A percentile compares a stretch with the other conserved stretches of the same genome.
Conservation (phyloP, 371 early-diverging fungal species). For the Massospora cicadina region DNA sequence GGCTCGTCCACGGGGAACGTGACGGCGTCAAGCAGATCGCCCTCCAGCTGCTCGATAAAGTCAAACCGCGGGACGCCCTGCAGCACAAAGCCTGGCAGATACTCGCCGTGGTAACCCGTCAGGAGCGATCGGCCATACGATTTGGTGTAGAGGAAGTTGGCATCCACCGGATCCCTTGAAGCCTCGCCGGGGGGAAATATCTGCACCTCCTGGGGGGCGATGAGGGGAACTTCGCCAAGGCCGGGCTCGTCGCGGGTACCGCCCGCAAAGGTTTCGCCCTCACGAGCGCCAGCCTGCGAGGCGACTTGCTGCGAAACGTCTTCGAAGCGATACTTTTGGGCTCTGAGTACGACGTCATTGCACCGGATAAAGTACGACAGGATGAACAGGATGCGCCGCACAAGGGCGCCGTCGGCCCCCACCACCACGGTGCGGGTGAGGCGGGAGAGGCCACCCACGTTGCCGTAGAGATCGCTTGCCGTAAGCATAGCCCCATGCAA, state of each 20-base stretch:
- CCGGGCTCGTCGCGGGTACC: slow-evolving; percentile 2
- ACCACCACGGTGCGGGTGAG: slow-evolving; percentile 37
- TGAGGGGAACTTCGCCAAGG: neutral
- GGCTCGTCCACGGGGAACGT: slow-evolving; percentile 15
- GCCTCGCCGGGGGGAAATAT: slow-evolving; percentile 12
- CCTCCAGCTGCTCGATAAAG: slow-evolving; percentile 26
- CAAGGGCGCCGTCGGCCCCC: slow-evolving; percentile 27
- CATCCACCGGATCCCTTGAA: slow-evolving; percentile 19
- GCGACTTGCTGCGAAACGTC: neutral
- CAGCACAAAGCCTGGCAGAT: slow-evolving; percentile 38
- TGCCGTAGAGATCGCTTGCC: slow-evolving; percentile 36
- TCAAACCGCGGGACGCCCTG: slow-evolving; percentile 34
- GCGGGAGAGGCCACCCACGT: slow-evolving; percentile 28
- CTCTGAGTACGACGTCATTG: slow-evolving; percentile 38
- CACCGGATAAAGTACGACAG: slow-evolving; percentile 43
- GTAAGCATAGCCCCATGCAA: slow-evolving; percentile 8
- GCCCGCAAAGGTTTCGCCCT: neutral
- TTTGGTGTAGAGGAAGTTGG: slow-evolving; percentile 27
- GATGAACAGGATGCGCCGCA: slow-evolving; percentile 32
- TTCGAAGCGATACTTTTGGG: slow-evolving; percentile 17
- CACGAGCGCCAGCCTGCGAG: slow-evolving; percentile 13
- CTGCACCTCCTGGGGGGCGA: neutral
- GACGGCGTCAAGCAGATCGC: slow-evolving; percentile 29
- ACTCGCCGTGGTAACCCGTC: slow-evolving; percentile 32
- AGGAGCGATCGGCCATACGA: slow-evolving; percentile 45